Evolutionary conservation across 257 asterid genomes (phyloP), one percentile per base, ranked within the genome.

Genomic region (Primulina tabacum): DNA sequence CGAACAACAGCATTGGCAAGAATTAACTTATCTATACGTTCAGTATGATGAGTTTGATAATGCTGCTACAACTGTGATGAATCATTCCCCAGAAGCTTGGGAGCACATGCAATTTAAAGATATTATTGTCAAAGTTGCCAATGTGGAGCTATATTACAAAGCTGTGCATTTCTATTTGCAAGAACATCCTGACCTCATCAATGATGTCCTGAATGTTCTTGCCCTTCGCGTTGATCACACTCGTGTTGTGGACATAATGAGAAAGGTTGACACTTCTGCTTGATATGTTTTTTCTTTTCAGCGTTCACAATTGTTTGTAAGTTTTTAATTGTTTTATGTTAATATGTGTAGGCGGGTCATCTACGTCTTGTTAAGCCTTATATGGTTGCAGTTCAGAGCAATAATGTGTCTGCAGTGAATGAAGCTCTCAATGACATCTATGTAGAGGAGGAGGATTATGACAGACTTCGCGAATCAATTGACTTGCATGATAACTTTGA

Each of bases 331-430:
- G n/a, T n/a, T n/a, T n/a, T n/a, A n/a, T n/a, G n/a, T n/a, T 75
- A 64, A 73, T 82, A 66, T 38, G 0, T 62, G 17, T 74, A 92
- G 97, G 98, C 97, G 52, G 95, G 98, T 52, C 96, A 90, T 79
- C 79, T 92, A 69, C 96, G 95, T 70, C 92, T 90, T 20, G 83
- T 92, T 70, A 92, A 90, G 89, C 97, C 97, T 26, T 92, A 89
- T 80, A 90, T 92, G 98, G 88, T 92, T 47, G 97, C 98, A 28
- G 98, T 92, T 69, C 97, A 89, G 85, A 92, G 97, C 81, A 92
- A 84, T 75, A 92, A 92, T 58, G 96, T 90, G 47, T 85, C 98
- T 67, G 96, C 98, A 4, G 96, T 92, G 74, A 92, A 92, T 53
- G 98, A 92, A 79, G 94, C 96, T 78, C 86, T 92, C 73, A 87